Conservation (phyloP, 768 basidiomycete genomes). For the Cubamyces sp. region DNA sequence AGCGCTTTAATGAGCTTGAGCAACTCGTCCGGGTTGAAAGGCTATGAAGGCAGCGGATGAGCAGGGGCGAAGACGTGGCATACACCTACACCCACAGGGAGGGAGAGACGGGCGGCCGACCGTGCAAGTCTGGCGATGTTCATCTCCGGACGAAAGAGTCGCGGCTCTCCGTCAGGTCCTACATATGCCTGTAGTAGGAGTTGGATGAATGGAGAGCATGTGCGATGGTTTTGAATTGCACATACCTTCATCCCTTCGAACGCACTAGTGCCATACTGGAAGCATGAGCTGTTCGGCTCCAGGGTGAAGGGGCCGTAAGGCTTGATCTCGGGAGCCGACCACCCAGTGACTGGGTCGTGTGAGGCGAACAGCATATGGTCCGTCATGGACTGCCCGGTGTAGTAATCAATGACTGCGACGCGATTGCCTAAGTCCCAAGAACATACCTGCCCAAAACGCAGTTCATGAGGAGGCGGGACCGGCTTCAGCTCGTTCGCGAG, state of each 20-base stretch:
- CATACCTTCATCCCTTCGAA: slow-evolving; percentile 75
- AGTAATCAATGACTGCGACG: not conserved
- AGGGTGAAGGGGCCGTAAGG: slow-evolving; percentile 65
- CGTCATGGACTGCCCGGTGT: slow-evolving; percentile 49
- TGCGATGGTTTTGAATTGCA: not conserved
- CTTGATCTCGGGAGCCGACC: slow-evolving; percentile 74
- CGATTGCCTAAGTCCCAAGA: no score
- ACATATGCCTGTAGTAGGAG: slow-evolving; percentile 59
- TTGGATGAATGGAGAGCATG: not conserved
- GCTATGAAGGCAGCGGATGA: slow-evolving; percentile 25
- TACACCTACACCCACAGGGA: slow-evolving; percentile 53
- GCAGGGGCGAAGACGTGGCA: not conserved
- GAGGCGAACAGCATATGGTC: slow-evolving; percentile 79
- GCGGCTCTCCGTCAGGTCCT: slow-evolving; percentile 66
- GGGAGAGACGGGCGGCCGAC: slow-evolving; percentile 69
- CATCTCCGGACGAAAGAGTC: slow-evolving; percentile 79
- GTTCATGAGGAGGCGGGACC: slow-evolving; percentile 48
- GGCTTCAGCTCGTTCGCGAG: slow-evolving; percentile 52
- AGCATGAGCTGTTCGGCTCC: slow-evolving; percentile 56
- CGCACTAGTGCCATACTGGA: slow-evolving; percentile 62
- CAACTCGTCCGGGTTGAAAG: slow-evolving; percentile 50
- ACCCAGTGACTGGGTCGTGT: slow-evolving; percentile 64
- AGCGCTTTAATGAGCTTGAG: slow-evolving; percentile 65
- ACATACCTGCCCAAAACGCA: slow-evolving; percentile 62
- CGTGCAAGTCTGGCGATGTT: slow-evolving; percentile 85